Percentiles rank a stretch among this genome's conserved stretches.
phyloP scores from a whole-genome alignment of 495 filamentous ascomycete species.

The Elaphomyces granulatus region DNA sequence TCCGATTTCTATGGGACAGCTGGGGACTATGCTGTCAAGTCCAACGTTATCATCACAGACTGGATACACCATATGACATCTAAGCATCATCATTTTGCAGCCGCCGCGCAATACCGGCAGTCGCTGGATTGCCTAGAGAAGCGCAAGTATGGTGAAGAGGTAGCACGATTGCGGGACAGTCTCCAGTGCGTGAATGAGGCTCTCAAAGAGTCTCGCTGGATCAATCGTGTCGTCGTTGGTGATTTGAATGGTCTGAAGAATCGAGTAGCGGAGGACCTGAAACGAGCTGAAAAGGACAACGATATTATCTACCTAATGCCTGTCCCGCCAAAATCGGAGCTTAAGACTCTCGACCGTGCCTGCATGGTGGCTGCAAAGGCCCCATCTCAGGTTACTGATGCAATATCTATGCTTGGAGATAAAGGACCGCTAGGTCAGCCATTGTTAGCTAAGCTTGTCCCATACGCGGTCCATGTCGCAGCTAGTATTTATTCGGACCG shows the following conservation, averaged over 20 bases:
- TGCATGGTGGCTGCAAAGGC: conserved; percentile 73
- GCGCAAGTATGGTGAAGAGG: conserved; percentile 89
- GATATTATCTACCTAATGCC: conserved; percentile 80
- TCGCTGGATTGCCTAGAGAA: conserved; percentile 88
- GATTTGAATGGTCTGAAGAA: conserved; percentile 76
- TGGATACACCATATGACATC: conserved; percentile 98
- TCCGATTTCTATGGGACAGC: conserved; percentile 82
- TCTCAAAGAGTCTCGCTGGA: conserved; percentile 69
- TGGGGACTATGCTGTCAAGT: conserved; percentile 73
- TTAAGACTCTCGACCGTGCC: conserved; percentile 72
- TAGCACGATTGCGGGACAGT: conserved; percentile 71
- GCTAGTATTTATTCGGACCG: conserved; percentile 91
- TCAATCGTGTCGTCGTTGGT: conserved; percentile 68
- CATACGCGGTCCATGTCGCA: conserved; percentile 89
- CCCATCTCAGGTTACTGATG: conserved; percentile 70
- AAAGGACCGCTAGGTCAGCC: conserved; percentile 66
- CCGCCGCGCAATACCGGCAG: conserved; percentile 88
- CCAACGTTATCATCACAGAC: conserved; percentile 74
- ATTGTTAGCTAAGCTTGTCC: conserved; percentile 82
- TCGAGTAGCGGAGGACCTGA: conserved; percentile 72
- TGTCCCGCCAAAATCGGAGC: conserved; percentile 77
- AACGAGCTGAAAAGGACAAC: conserved; percentile 91
- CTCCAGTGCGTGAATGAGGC: conserved; percentile 74
- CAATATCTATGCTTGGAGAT: conserved; percentile 64
- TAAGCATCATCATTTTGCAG: conserved; percentile 96